Evolutionary conservation across 345 rosid species (phyloP), one percentile per base, ranked within the genome.

Genomic region (Microthlaspi erraticum): DNA sequence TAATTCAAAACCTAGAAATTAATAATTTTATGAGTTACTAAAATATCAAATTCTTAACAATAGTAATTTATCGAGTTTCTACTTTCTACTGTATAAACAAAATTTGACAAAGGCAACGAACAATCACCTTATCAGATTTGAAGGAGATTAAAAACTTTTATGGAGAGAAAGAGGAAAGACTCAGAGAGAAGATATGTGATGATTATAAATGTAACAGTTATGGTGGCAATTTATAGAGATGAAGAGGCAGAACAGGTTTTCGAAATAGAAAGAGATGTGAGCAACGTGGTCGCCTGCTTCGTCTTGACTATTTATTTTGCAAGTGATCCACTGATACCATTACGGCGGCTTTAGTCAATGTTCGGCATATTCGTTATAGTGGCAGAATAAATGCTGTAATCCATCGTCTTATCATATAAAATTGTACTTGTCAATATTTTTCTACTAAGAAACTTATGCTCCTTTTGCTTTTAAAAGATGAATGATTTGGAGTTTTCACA

Each of bases 161-260:
- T 29, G 31, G 16, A 36, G 38, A 50, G 39, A 6, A 8, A 13
- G 44, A 13, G 10, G 23, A 31, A 18, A 41, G 32, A 32, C 9
- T 37, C 18, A 19, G 38, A 63, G 68, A 48, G 68, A 62, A 45
- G 64, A 44, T 7, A 53, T 44, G 41, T 8, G 58, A 59, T 64
- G 65, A 37, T 10, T 16, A 23, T 51, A 46, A 64, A 55, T 55
- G 56, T n/a, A 63, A 29, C 32, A 64, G 55, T 64, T 9, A 45
- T 64, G 71, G 71, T 64, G 57, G 32, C 43, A 45, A 56, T 72
- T 72, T 72, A 72, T 72, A 72, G 58, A 63, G 49, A 54, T 44
- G 37, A 5, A 16, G 62, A 49, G 14, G 2, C 19, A 18, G 7
- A 55, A 43, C 11, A 5, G 18, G 7, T 18, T 42, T 65, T 11